These are phyloP conservation scores for Thelonectria olida DNA, from an alignment of 2,329 filamentous ascomycete genomes.

Conservation along the genomic window DNA sequence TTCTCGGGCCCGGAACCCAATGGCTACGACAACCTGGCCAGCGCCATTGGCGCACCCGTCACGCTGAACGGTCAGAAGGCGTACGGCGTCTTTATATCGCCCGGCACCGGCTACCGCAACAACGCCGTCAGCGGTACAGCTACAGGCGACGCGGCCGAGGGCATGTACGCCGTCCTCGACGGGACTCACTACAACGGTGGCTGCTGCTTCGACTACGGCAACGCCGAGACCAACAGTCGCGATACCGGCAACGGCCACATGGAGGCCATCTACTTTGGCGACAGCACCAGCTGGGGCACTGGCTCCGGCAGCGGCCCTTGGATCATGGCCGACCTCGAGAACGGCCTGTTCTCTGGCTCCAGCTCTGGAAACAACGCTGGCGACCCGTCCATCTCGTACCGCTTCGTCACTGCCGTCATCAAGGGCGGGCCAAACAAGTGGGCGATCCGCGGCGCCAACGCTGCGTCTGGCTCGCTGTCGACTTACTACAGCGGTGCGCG, in stretches of 20 bases:
- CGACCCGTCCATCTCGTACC: constrained; percentile 61
- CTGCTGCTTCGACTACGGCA: constrained; percentile 69
- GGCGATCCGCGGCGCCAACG: constrained; percentile 68
- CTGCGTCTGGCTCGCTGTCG: constrained; percentile 61
- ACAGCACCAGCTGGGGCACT: constrained; percentile 61
- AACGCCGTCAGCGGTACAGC: constrained; percentile 62
- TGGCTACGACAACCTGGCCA: constrained; percentile 68
- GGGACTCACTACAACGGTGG: constrained; percentile 66
- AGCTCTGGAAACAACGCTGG: constrained; percentile 56
- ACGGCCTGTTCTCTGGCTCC: constrained; percentile 69
- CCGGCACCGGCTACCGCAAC: constrained; percentile 71
- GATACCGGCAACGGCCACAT: constrained; percentile 72
- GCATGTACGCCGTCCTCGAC: constrained; percentile 69
- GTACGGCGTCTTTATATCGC: constrained; percentile 70
- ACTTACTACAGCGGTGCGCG: constrained; percentile 68
- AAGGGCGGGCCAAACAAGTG: constrained; percentile 67
- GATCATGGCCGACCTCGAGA: constrained; percentile 76
- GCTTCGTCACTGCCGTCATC: constrained; percentile 65
- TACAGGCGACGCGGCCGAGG: constrained; percentile 63
- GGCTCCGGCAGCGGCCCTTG: constrained; percentile 70
- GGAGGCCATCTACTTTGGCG: constrained; percentile 74
- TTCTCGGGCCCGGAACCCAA: constrained; percentile 64
- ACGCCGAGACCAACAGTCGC: constrained; percentile 60
- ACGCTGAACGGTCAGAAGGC: constrained; percentile 68
- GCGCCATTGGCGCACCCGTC: constrained; percentile 68